These are phyloP conservation scores for Spathaspora girioi DNA, from an alignment of 805 yeast genomes.

Conservation along the genomic window DNA sequence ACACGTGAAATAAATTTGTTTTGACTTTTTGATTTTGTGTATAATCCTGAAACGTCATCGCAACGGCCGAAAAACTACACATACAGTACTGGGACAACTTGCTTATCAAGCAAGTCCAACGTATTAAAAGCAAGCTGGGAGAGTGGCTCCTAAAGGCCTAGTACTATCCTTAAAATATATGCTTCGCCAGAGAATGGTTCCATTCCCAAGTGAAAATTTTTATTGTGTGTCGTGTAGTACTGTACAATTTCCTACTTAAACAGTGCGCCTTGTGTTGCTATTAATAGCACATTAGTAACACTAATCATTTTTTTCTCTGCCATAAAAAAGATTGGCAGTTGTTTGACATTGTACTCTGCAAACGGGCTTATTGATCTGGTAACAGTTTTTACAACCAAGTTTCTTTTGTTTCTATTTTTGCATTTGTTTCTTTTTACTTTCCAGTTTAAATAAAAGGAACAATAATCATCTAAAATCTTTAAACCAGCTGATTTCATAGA, in stretches of 20 bases:
- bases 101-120: too few relatives aligned
- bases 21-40: background rate
- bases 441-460: too few relatives aligned
- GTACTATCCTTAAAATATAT: too few relatives aligned
- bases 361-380: background rate
- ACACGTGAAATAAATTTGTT: background rate
- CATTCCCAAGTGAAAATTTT: background rate
- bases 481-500: too few relatives aligned
- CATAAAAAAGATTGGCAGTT: too few relatives aligned
- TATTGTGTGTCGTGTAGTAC: background rate
- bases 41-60: background rate
- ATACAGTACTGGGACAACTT: too few relatives aligned
- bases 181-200: background rate
- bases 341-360: too few relatives aligned
- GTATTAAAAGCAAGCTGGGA: too few relatives aligned
- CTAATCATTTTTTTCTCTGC: background rate
- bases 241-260: background rate
- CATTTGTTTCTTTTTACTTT: background rate
- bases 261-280: background rate
- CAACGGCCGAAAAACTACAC: background rate
- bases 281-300: background rate
- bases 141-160: too few relatives aligned
- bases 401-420: background rate
- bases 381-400: background rate
- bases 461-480: background rate